Base-by-base conservation (phyloP, 768 basidiomycete genomes). In the Tulasnella sp. region DNA sequence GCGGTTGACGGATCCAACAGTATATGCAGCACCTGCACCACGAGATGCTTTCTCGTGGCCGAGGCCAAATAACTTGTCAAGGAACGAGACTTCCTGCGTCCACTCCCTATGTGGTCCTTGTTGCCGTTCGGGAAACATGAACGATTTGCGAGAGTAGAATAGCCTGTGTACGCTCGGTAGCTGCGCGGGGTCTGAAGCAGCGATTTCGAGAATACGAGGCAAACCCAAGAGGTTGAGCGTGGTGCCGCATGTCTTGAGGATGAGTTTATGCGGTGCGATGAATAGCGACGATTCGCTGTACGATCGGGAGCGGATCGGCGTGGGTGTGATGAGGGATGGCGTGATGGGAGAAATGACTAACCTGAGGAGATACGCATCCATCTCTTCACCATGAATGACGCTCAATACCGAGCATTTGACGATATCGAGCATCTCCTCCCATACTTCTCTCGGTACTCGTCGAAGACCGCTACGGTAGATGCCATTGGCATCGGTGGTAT, bases 101-200 rank as follows among this genome's bases (percentile, higher is more conserved):
- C 96, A 99, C 65, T 91, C 87, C 57, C 81, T 76, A 71, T 99
- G 96, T 14, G 92, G 93, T 3, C 91, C 93, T 19, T 73, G 73
- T 67, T 99, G 96, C 21, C 87, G 81, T 69, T 99, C 96, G 6
- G 96, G 96, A 70, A 97, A 99, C 86, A 98, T 97, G 79, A 98
- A 99, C 6, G 86, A 85, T 71, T 98, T 99, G 63, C 94, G 83
- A 39, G 92, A 96, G 73, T 98, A 99, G 75, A 98, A 99, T 70
- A 87, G 91, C 60, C 90, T 81, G 69, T 90, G 80, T 31, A 97
- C 88, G 32, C 77, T 75, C 23, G 73, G 73, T 59, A 90, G 70
- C 49, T 77, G 74, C 9, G 83, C 85, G 36, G 84, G 72, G 6
- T 74, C 72, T 31, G 52, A 35, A 34, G 79, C 75, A 1, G 96